These are phyloP conservation scores for Hypoxylon intermedium DNA, from an alignment of 495 filamentous ascomycete species.

Conservation along the genomic window DNA sequence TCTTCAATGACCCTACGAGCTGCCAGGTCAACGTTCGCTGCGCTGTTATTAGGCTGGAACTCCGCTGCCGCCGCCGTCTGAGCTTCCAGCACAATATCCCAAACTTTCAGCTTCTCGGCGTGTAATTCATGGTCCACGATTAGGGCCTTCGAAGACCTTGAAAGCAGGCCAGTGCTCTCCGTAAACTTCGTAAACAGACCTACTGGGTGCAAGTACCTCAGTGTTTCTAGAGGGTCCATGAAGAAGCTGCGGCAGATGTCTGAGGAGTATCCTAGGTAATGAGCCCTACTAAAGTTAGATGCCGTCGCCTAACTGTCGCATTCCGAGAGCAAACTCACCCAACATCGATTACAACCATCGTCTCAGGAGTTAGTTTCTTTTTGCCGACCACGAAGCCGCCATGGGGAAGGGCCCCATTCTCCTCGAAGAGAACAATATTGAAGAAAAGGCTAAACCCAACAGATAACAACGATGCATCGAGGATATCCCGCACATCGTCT, in stretches of 20 bases:
- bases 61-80: constrained; percentile 55
- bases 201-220: not conserved
- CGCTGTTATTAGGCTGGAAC: constrained; percentile 53
- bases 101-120: constrained; percentile 58
- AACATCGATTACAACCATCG: constrained; percentile 64
- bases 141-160: not conserved
- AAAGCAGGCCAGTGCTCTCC: not conserved
- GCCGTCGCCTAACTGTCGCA: not conserved
- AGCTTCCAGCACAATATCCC: constrained; percentile 59
- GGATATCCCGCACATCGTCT: constrained; percentile 55
- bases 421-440: constrained; percentile 64
- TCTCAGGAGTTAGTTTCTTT: constrained; percentile 56
- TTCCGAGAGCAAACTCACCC: constrained; percentile 44
- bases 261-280: constrained; percentile 63
- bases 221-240: constrained; percentile 27
- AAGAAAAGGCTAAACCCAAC: constrained; percentile 61
- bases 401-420: constrained; percentile 61
- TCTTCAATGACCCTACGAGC: constrained; percentile 57
- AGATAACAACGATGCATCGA: constrained; percentile 57
- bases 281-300: constrained; percentile 48
- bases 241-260: constrained; percentile 66
- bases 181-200: not conserved
- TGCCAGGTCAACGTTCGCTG: constrained; percentile 61
- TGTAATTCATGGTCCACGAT: constrained; percentile 22
- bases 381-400: constrained; percentile 58